Evolutionary conservation across 1,284 basidiomycete genomes (phyloP).

Genomic region (Coniophora puteana): DNA sequence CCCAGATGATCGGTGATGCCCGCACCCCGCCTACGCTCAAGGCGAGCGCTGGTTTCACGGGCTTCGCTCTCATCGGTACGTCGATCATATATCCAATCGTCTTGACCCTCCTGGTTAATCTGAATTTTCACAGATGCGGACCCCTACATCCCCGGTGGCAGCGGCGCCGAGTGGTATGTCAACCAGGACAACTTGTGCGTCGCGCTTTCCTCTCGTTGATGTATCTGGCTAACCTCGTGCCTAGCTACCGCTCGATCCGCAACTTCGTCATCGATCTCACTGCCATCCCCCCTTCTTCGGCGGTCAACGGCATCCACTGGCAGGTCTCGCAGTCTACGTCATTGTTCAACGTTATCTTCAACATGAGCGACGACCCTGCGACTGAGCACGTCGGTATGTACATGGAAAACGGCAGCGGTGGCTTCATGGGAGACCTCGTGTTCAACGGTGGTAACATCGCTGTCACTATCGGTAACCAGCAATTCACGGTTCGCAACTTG

Average conservation of each 20-base stretch:
- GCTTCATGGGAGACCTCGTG: slow-evolving; percentile 58
- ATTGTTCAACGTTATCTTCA: slow-evolving; percentile 51
- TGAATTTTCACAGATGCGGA: slow-evolving; percentile 35
- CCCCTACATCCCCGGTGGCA: slow-evolving; percentile 36
- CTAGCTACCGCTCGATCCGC: slow-evolving; percentile 40
- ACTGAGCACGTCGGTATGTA: slow-evolving; percentile 49
- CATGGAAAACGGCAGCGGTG: slow-evolving; percentile 61
- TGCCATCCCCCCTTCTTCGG: slow-evolving; percentile 44
- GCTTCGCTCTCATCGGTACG: slow-evolving; percentile 51
- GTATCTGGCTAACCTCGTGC: neutral
- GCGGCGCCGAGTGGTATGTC: slow-evolving; percentile 39
- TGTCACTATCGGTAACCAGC: slow-evolving; percentile 28
- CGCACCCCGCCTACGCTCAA: slow-evolving; percentile 44
- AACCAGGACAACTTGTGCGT: slow-evolving; percentile 53
- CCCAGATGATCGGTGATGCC: slow-evolving; percentile 48
- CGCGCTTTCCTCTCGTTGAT: neutral
- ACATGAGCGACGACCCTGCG: slow-evolving; percentile 42
- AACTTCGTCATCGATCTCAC: slow-evolving; percentile 48
- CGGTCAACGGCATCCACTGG: slow-evolving; percentile 72
- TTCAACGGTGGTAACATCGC: slow-evolving; percentile 45
- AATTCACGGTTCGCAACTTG: slow-evolving; percentile 30
- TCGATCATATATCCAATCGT: neutral
- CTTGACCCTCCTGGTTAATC: neutral
- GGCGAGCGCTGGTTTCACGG: slow-evolving; percentile 44
- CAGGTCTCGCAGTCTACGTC: slow-evolving; percentile 80